These are phyloP conservation scores for Scytalidium sp. DNA, from an alignment of 2,329 filamentous ascomycete species.

Conservation along the genomic window DNA sequence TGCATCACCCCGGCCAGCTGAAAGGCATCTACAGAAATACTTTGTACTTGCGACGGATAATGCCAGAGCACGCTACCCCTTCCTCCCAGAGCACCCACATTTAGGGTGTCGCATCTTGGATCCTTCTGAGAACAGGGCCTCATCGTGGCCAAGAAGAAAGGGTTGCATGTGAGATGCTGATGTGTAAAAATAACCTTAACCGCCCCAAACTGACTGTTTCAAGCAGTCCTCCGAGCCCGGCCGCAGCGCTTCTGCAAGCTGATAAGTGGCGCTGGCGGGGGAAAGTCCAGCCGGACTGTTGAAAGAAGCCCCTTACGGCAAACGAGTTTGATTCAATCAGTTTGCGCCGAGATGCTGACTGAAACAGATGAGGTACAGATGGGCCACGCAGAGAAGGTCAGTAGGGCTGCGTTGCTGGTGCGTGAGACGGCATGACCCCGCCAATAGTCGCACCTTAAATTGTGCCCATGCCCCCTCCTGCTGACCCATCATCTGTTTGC, in stretches of 20 bases:
- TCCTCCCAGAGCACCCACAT: not conserved
- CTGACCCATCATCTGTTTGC: conserved; percentile 14
- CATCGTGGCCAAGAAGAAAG: not conserved
- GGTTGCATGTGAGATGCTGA: not conserved
- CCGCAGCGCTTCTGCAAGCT: no score
- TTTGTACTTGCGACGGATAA: not conserved
- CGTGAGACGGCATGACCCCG: not conserved
- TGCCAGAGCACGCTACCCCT: not conserved
- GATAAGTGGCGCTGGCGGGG: no score
- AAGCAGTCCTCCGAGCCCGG: no score
- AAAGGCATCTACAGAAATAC: not conserved
- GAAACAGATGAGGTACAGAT: not conserved
- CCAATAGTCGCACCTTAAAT: conserved; percentile 14
- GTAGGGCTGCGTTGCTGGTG: not conserved
- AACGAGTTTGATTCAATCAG: not conserved
- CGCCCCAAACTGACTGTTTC: not conserved
- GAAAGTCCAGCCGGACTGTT: no score
- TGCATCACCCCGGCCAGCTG: conserved; percentile 11
- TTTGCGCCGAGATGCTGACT: not conserved
- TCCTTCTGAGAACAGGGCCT: not conserved
- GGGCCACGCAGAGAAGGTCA: no score
- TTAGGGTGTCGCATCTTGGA: not conserved
- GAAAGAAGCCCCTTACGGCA: not conserved
- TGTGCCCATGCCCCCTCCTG: conserved; percentile 23
- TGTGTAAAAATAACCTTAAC: not conserved